Conservation (phyloP, 495 filamentous ascomycete genomes). For the Aspergillus incahuasiensis region DNA sequence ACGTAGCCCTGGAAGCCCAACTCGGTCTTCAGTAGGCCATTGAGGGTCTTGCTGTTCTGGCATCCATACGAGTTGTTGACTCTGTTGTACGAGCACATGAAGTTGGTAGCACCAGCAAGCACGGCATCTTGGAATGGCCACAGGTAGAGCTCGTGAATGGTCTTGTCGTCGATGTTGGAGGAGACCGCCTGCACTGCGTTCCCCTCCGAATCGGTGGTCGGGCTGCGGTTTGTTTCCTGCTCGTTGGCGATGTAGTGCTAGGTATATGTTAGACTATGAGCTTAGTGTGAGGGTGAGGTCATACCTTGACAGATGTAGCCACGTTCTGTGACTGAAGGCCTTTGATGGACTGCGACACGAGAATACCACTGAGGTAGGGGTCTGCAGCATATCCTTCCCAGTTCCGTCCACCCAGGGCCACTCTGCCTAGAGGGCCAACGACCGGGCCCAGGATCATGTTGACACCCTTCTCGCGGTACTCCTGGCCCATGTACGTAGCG, state of each 20-base stretch:
- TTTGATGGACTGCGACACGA: conserved; percentile 52
- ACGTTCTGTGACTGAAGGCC: conserved; percentile 51
- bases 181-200: conserved; percentile 27
- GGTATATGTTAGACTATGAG: too few relatives aligned
- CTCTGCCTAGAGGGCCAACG: conserved; percentile 58
- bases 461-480: conserved; percentile 55
- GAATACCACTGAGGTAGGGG: conserved; percentile 61
- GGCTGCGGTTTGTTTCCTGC: conserved; percentile 69
- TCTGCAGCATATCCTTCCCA: conserved; percentile 80
- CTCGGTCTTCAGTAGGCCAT: conserved; percentile 55
- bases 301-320: conserved; percentile 51
- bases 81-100: conserved; percentile 57
- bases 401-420: conserved; percentile 74
- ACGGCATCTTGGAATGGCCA: conserved; percentile 46
- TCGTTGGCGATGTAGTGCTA: conserved; percentile 74
- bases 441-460: conserved; percentile 56
- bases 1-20: conserved; percentile 55
- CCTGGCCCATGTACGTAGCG: conserved; percentile 48
- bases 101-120: conserved; percentile 7
- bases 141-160: conserved; percentile 68
- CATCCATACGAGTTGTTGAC: conserved; percentile 55
- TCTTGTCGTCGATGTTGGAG: conserved; percentile 63
- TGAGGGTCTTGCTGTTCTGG: conserved; percentile 57
- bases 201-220: conserved; percentile 33
- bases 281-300: neutral